Evolutionary conservation across 148 eudicot species (phyloP), one percentile per base, ranked within the genome.

Genomic region (Cornus controversa): DNA sequence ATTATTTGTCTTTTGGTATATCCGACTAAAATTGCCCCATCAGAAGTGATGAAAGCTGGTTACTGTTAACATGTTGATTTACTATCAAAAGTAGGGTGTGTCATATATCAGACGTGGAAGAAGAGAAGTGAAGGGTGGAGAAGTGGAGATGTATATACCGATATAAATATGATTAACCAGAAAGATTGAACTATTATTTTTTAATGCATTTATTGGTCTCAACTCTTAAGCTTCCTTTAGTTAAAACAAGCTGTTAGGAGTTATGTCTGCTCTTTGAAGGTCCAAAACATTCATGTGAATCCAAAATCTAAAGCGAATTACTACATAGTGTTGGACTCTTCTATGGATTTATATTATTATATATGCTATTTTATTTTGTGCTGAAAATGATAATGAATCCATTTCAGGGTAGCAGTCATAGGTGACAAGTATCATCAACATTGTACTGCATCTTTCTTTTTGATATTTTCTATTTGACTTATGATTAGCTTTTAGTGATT

Each of bases 11-110:
- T n/a, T n/a, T n/a, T n/a, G n/a, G n/a, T n/a, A n/a, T n/a, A n/a
- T n/a, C n/a, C n/a, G n/a, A n/a, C n/a, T n/a, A n/a, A n/a, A n/a
- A n/a, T n/a, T n/a, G n/a, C n/a, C n/a, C n/a, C n/a, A n/a, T n/a
- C n/a, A 58, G 47, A 73, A 31, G n/a, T n/a, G 47, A 66, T 73
- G 47, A 31, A 73, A 73, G 63, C 65, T 54, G 18, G 57, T 34
- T 22, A 57, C 20, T 27, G 1, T 11, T 60, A 60, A 25, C 16
- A 16, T 70, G 68, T 64, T 60, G 15, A 63, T 6, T 40, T 23
- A 63, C 28, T 63, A 23, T 24, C 60, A 13, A 57, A 58, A 40
- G 42, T 54, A 37, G 65, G 58, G 75, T n/a, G 20, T 57, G 47
- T 31, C 45, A 40, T 6, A 40, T 40, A 40, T 40, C 45, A 40